These are phyloP conservation scores for Trametes sp. DNA, from an alignment of 1,284 basidiomycete species.

Conservation along the genomic window DNA sequence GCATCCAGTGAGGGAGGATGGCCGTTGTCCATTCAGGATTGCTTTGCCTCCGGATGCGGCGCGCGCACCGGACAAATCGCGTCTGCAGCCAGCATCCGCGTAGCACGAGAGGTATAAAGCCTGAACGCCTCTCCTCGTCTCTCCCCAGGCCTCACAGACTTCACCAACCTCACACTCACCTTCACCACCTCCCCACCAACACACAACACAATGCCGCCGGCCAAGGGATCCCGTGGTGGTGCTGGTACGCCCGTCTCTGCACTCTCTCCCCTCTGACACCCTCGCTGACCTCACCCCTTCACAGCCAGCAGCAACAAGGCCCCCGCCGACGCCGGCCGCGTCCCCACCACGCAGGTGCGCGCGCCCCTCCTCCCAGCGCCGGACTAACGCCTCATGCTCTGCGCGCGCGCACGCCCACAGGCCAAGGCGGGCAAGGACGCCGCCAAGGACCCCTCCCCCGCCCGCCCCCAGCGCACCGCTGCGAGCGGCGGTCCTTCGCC, in stretches of 20 bases:
- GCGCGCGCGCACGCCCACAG: slow-evolving; percentile 21
- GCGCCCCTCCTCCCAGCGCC: background rate
- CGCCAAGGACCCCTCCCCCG: slow-evolving; percentile 41
- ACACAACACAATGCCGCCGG: slow-evolving; percentile 30
- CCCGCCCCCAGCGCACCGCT: slow-evolving; percentile 41
- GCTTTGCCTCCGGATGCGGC: background rate
- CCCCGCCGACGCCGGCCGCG: slow-evolving; percentile 39
- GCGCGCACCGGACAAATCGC: background rate
- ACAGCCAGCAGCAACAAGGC: slow-evolving; percentile 32
- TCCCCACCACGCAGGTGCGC: slow-evolving; percentile 43
- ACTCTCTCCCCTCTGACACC: background rate
- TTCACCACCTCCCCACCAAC: background rate
- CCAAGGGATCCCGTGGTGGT: slow-evolving; percentile 30
- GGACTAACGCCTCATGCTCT: slow-evolving; percentile 1
- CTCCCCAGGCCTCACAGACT: slow-evolving; percentile 22
- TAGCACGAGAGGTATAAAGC: slow-evolving; percentile 19
- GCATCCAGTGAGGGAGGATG: slow-evolving; percentile 2
- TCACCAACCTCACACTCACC: background rate
- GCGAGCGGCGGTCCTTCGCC: slow-evolving; percentile 34
- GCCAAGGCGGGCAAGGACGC: slow-evolving; percentile 43
- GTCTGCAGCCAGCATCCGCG: background rate
- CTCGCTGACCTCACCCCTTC: background rate
- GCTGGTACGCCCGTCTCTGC: slow-evolving; percentile 19
- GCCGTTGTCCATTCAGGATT: background rate
- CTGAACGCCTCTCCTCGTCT: background rate